These are phyloP conservation scores for Chaetomium sp. DNA, from an alignment of 2,329 filamentous ascomycete species.

Conservation along the genomic window DNA sequence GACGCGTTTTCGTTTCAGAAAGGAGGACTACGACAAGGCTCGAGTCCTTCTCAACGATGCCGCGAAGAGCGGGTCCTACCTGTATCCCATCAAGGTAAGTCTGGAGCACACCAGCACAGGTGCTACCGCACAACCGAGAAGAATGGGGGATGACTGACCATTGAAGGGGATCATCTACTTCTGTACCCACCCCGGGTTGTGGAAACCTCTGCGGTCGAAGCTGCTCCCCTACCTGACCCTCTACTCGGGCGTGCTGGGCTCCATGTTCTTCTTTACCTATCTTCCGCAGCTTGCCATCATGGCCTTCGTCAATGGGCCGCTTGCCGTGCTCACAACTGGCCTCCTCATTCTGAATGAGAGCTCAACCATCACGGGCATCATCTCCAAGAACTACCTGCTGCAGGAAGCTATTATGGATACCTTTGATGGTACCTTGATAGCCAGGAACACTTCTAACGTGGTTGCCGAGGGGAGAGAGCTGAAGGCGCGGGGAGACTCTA, in stretches of 20 bases:
- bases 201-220: conserved; percentile 60
- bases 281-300: conserved; percentile 80
- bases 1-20: conserved; percentile 42
- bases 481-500: conserved; percentile 60
- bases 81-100: conserved; percentile 76
- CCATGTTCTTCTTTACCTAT: conserved; percentile 90
- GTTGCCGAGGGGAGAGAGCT: conserved; percentile 76
- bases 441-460: conserved; percentile 57
- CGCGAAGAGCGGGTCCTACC: conserved; percentile 73
- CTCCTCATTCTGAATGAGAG: conserved; percentile 68
- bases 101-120: neutral
- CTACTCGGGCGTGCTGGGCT: conserved; percentile 68
- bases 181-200: conserved; percentile 55
- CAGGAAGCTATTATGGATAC: conserved; percentile 83
- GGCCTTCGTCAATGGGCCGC: conserved; percentile 79
- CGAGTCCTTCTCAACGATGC: conserved; percentile 67
- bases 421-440: conserved; percentile 73
- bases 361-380: conserved; percentile 57
- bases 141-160: neutral
- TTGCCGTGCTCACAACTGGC: conserved; percentile 73
- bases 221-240: conserved; percentile 66
- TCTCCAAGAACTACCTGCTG: conserved; percentile 72
- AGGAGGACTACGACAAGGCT: conserved; percentile 72
- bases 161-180: conserved; percentile 62
- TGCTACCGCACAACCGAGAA: neutral